A percentile compares a stretch with the other conserved stretches of the same genome.
Conservation (phyloP, 345 rosid species). For the Leavenworthia alabamica region DNA sequence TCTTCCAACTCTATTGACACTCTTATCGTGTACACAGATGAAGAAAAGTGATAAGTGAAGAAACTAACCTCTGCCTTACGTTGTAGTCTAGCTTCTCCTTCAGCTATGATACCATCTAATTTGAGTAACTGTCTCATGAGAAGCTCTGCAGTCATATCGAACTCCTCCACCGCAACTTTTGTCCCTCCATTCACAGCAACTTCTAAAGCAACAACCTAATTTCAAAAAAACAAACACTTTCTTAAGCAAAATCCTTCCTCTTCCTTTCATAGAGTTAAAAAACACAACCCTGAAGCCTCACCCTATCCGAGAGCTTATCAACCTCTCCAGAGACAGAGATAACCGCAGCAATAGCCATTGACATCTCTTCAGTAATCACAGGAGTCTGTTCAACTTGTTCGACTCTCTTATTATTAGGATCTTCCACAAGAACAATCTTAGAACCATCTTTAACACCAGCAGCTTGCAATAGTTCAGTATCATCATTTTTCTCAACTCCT, state of each 20-base stretch:
- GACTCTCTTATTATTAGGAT: constrained; percentile 23
- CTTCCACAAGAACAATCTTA: constrained; percentile 54
- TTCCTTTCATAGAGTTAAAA: not conserved
- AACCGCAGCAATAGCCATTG: constrained; percentile 51
- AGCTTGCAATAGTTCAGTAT: constrained; percentile 42
- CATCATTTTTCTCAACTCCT: constrained; percentile 73
- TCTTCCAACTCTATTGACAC: not conserved
- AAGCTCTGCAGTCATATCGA: constrained; percentile 61
- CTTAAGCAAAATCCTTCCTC: not conserved
- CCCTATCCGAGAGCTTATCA: constrained; percentile 73
- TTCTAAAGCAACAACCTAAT: constrained; percentile 64
- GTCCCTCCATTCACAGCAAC: constrained; percentile 61
- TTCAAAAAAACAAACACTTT: not conserved
- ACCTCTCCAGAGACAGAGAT: constrained; percentile 48
- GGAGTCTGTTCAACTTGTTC: constrained; percentile 35
- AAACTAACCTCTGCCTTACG: constrained; percentile 81
- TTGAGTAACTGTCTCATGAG: constrained; percentile 83
- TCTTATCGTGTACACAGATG: not conserved
- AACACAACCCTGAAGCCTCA: constrained; percentile 18
- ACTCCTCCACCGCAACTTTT: constrained; percentile 51
- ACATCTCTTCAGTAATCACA: constrained; percentile 32
- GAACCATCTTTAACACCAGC: constrained; percentile 69
- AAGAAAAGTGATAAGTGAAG: not conserved
- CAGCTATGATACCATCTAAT: constrained; percentile 72
- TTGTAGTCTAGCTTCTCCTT: constrained; percentile 72